Base-by-base conservation (phyloP, 768 basidiomycete genomes). In the Pleurotus pulmonarius region DNA sequence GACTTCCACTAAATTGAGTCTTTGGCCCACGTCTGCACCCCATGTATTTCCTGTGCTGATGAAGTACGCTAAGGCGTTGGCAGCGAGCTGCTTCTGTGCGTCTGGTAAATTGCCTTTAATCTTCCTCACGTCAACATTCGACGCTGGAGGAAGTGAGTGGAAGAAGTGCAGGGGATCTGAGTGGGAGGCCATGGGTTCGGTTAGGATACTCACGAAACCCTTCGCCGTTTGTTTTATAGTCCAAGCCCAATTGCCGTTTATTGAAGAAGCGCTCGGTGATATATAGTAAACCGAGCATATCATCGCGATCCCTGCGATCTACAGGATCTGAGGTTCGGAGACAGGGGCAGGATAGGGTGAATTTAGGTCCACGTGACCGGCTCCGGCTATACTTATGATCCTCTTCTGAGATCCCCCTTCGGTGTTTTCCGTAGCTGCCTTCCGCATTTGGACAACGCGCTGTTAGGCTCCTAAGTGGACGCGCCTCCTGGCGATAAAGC, bases 81-180 rank as follows among this genome's bases (percentile, higher is more conserved):
- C 59, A 46, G 68, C 67, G 1, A 67, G 58, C 26, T 67, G 67
- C 58, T 79, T 80, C 34, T 72, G 64, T 7, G 74, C 70, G 22
- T 69, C 68, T 7, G 72, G 63, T 25, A 75, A 64, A 58, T 80
- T 81, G 12, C 79, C 78, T 45, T 63, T 64, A 49, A 80, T 72
- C 15, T 63, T 46, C 3, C 69, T 67, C 25, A 68, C 65, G 25
- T 73, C 70, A 16, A 64, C 49, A 39, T 59, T 26, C 3, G 62
- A 46, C 8, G 63, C 61, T 2, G 38, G 13, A 4, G 62, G 61
- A n/a, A 64, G 56, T 4, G 63, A 59, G 52, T 52, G 63, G 34
- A 58, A 57, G 43, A 61, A 63, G 3, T 56, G 5, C 22, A 55
- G 55, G n/a, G 37, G 24, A 51, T 18, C 29, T 2, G 49, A 51